These are phyloP conservation scores for Aspergillus haitiensis DNA, from an alignment of 495 filamentous ascomycete genomes.

Conservation along the genomic window DNA sequence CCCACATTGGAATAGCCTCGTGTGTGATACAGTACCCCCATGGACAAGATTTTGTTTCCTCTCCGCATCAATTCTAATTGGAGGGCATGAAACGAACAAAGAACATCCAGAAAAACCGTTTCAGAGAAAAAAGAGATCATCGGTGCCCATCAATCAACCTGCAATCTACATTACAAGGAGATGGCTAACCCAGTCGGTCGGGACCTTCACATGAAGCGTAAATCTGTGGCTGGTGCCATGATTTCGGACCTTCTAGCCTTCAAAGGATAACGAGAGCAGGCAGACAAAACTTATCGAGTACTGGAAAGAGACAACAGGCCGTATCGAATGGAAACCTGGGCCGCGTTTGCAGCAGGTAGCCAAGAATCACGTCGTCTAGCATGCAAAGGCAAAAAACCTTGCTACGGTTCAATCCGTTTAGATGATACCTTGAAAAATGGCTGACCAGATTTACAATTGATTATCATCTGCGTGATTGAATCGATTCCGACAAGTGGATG, in stretches of 20 bases:
- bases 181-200: constrained; percentile 77
- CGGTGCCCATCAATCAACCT: constrained; percentile 69
- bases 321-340: constrained; percentile 19
- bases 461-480: constrained; percentile 29
- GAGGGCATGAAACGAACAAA: constrained; percentile 76
- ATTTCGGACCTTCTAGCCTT: constrained; percentile 48
- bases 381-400: constrained; percentile 44
- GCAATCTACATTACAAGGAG: constrained; percentile 55
- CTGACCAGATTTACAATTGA: not conserved
- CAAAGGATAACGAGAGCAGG: constrained; percentile 26
- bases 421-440: not conserved
- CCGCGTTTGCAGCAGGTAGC: constrained; percentile 23
- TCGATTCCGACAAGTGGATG: constrained; percentile 56
- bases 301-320: constrained; percentile 47
- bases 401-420: constrained; percentile 38
- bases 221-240: constrained; percentile 55
- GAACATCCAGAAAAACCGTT: constrained; percentile 83
- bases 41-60: constrained; percentile 89
- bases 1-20: constrained; percentile 46
- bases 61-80: constrained; percentile 47
- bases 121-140: constrained; percentile 39
- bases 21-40: constrained; percentile 76
- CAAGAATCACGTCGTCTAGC: constrained; percentile 27
- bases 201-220: constrained; percentile 47
- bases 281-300: constrained; percentile 24